Conservation (phyloP, 805 yeast genomes). For the Sungouiella thailandica region DNA sequence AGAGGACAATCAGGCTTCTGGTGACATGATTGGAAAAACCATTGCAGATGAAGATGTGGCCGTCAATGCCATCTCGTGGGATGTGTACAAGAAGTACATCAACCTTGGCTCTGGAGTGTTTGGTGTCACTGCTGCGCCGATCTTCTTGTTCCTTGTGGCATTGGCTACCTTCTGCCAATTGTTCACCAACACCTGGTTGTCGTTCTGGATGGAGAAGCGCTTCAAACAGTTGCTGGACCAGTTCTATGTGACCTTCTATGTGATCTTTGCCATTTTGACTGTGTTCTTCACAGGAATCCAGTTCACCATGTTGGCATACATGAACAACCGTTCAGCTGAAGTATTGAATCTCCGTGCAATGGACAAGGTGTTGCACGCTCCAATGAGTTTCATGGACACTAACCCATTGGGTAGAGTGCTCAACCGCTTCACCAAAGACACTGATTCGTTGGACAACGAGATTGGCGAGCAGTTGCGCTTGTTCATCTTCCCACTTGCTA, state of each 20-base stretch:
- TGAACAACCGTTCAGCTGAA: slow-evolving; percentile 35
- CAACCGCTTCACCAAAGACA: slow-evolving; percentile 42
- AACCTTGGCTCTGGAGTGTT: slow-evolving; percentile 35
- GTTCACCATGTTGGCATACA: slow-evolving; percentile 38
- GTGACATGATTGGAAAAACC: slow-evolving; percentile 21
- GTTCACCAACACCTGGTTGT: slow-evolving; percentile 43
- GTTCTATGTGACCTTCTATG: slow-evolving; percentile 32
- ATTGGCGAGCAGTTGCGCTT: slow-evolving; percentile 39
- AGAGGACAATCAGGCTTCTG: slow-evolving; percentile 5
- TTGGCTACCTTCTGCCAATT: slow-evolving; percentile 37
- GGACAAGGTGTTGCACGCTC: slow-evolving; percentile 34
- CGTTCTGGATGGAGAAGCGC: slow-evolving; percentile 36
- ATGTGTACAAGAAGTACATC: slow-evolving; percentile 34
- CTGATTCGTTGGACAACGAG: slow-evolving; percentile 43
- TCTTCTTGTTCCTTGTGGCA: slow-evolving; percentile 27
- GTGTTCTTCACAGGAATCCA: slow-evolving; percentile 36
- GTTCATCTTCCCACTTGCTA: slow-evolving; percentile 37
- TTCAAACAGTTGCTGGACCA: slow-evolving; percentile 23
- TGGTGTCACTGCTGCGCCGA: slow-evolving; percentile 28
- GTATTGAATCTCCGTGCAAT: slow-evolving; percentile 35
- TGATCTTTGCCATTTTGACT: slow-evolving; percentile 31
- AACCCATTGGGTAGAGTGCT: slow-evolving; percentile 41
- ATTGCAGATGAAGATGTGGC: slow-evolving; percentile 34
- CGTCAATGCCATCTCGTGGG: slow-evolving; percentile 36
- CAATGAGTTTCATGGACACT: slow-evolving; percentile 40